Evolutionary conservation across 106 monocot species (phyloP), one percentile per base, ranked within the genome.

Genomic region (Chionographis japonica): DNA sequence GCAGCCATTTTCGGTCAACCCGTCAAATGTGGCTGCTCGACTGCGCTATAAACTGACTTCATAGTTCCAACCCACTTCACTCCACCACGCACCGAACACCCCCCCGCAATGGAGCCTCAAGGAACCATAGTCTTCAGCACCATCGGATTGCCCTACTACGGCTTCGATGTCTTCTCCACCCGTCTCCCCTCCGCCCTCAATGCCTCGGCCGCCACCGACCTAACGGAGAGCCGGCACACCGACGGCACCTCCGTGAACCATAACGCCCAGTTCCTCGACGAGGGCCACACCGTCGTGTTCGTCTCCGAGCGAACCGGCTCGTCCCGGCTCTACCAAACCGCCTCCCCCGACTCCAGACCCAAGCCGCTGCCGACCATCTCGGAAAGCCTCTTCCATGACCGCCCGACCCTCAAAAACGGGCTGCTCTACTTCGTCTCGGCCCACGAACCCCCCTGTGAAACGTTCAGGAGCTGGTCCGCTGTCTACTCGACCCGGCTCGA

Each of bases 381-480:
- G 0, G 67, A 70, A 6, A 90, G 86, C 75, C 79, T 90, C 37
- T 85, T 82, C 77, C 86, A 84, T 53, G 90, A 94, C 60, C 90
- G 90, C 7, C 94, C 94, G 6, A 78, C 77, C 4, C 50, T 90
- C 2, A 70, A 64, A 3, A 66, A 78, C 50, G 77, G 58, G 6
- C 42, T 55, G 8, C 5, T 94, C 7, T 82, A 58, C 78, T 87
- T 80, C 70, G 80, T 81, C 35, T 94, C 94, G 0, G 84, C 90
- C n/a, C 84, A 94, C 73, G 90, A 90, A 56, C 54, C 49, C 57
- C 78, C 74, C 1, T 4, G 67, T 0, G 56, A 46, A n/a, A 54
- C 73, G 68, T 90, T 90, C 78, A 82, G 74, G 83, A 90, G 94
- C 78, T 91, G 91, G 85, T 74, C 83, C 3, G 94, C 88, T 0